These are phyloP conservation scores for Tetrahymena thermophila DNA, from an alignment of 73 alveolate genomes.

Conservation along the genomic window DNA sequence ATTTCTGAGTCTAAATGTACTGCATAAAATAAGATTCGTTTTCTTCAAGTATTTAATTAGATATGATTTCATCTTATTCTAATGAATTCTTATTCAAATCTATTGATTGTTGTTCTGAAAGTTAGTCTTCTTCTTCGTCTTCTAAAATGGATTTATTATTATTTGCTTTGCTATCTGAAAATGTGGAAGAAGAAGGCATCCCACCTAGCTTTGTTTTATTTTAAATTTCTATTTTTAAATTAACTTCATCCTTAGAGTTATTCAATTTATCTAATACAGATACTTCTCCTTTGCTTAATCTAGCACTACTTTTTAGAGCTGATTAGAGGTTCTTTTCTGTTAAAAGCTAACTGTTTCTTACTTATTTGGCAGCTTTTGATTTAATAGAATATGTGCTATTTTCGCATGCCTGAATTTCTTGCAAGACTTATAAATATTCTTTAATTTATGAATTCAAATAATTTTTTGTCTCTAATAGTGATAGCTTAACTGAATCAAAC, in stretches of 20 bases:
- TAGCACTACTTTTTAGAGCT: background rate
- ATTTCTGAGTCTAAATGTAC: background rate
- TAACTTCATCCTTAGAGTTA: background rate
- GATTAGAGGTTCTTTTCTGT: background rate
- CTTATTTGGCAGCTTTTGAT: background rate
- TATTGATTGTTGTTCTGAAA: background rate
- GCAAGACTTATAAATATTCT: background rate
- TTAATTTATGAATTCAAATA: background rate
- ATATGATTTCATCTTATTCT: background rate
- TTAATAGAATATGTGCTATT: background rate
- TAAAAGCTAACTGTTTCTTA: background rate
- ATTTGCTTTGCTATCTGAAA: background rate
- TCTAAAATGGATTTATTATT: background rate
- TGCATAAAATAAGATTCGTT: background rate
- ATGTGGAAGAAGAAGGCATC: background rate
- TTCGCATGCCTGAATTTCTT: background rate
- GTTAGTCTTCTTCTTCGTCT: background rate
- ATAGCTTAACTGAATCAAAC: background rate
- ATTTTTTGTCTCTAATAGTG: background rate
- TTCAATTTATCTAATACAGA: background rate
- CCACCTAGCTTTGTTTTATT: background rate
- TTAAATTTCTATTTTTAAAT: background rate
- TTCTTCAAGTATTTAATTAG: background rate
- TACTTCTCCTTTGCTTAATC: background rate
- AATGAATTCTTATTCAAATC: background rate